Conservation (phyloP, 2,329 filamentous ascomycete species). For the Botrytis aclada region DNA sequence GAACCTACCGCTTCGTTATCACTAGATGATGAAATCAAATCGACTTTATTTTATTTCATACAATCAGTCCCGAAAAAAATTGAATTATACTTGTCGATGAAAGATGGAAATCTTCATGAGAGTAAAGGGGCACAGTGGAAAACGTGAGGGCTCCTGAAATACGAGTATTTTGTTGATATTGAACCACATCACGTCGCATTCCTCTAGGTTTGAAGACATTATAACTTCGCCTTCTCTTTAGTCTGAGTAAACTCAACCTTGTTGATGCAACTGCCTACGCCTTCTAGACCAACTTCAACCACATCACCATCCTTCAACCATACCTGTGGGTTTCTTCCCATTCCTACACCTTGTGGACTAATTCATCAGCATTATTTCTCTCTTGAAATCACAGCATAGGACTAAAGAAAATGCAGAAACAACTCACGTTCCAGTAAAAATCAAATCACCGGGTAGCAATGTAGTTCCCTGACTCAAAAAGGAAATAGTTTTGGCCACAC, state of each 20-base stretch:
- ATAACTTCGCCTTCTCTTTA: constrained; percentile 35
- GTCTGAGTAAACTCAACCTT: constrained; percentile 46
- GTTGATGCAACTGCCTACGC: constrained; percentile 59
- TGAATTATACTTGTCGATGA: background rate
- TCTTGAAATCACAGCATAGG: background rate
- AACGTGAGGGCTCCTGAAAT: background rate
- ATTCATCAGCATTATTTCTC: background rate
- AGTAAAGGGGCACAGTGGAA: background rate
- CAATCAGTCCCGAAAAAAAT: background rate
- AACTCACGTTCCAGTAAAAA: constrained; percentile 60
- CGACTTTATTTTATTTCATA: background rate
- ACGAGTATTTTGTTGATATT: background rate
- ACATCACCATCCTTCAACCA: constrained; percentile 70
- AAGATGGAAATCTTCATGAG: background rate
- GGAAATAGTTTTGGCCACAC: constrained; percentile 55
- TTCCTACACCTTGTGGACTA: constrained; percentile 65
- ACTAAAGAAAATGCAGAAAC: background rate
- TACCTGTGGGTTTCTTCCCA: constrained; percentile 62
- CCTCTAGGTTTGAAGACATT: background rate
- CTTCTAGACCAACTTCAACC: constrained; percentile 65
- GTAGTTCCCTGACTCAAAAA: constrained; percentile 62
- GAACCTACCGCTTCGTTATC: background rate
- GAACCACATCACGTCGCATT: background rate
- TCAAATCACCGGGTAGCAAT: constrained; percentile 60
- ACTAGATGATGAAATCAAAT: background rate